A percentile compares a stretch with the other conserved stretches of the same genome.
Evolutionary conservation across 2,329 filamentous ascomycete species (phyloP).

Genomic region (Coniochaeta sp.): DNA sequence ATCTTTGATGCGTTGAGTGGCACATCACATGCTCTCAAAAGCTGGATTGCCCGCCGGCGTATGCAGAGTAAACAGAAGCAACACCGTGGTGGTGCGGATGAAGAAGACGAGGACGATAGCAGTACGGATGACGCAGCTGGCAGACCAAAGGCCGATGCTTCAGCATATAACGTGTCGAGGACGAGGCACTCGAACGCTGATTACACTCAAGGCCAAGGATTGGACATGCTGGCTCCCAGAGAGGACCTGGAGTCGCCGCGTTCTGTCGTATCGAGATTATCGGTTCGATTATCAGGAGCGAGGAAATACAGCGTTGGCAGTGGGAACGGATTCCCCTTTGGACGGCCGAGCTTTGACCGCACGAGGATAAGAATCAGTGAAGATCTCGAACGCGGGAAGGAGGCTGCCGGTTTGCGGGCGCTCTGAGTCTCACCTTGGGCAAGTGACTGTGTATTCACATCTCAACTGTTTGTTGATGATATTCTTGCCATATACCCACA

Average conservation of each 20-base stretch:
- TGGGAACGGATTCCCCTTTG: conserved; percentile 5
- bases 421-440: background rate
- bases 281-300: conserved; percentile 5
- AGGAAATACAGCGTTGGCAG: conserved; percentile 9
- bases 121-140: background rate
- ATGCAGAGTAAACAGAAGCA: background rate
- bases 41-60: background rate
- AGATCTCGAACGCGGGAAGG: conserved; percentile 10
- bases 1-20: conserved; percentile 16
- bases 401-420: background rate
- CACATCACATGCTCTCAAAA: background rate
- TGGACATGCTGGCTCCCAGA: conserved; percentile 1
- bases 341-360: conserved; percentile 8
- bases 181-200: background rate
- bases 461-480: background rate
- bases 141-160: background rate
- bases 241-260: conserved; percentile 5
- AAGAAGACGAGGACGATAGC: background rate
- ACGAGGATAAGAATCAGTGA: conserved; percentile 8
- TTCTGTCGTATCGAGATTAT: conserved; percentile 5
- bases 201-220: background rate
- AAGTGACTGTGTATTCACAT: too few species aligned
- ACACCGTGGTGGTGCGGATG: background rate
- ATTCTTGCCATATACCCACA: background rate
- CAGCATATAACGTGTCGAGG: background rate